A percentile compares a stretch with the other conserved stretches of the same genome.
Conservation (phyloP, 2,329 filamentous ascomycete genomes). For the Claviceps sp. region DNA sequence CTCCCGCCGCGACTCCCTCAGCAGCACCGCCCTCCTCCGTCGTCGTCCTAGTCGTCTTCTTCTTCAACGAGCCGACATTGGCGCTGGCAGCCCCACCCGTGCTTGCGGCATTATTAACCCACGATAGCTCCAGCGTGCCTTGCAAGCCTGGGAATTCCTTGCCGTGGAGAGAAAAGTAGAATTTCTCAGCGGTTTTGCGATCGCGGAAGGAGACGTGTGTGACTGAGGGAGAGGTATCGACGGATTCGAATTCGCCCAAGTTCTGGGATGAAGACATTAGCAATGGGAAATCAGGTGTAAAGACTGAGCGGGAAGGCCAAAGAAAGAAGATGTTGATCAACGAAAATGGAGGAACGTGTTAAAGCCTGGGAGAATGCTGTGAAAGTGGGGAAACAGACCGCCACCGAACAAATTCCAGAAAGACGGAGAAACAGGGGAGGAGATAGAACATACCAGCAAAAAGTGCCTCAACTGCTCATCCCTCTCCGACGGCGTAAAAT, state of each 20-base stretch:
- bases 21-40: neutral
- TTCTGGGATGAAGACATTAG: constrained; percentile 26
- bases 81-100: constrained; percentile 7
- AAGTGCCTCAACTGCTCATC: constrained; percentile 61
- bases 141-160: constrained; percentile 47
- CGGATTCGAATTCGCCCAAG: constrained; percentile 47
- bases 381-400: too few species aligned
- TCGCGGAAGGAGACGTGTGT: constrained; percentile 52
- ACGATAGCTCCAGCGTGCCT: constrained; percentile 50
- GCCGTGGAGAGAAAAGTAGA: constrained; percentile 44
- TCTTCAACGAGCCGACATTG: neutral
- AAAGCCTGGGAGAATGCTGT: too few species aligned
- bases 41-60: neutral
- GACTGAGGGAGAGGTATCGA: constrained; percentile 32
- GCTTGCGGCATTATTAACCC: constrained; percentile 31
- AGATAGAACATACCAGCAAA: constrained; percentile 41
- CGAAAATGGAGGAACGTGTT: neutral
- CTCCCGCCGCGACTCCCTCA: neutral
- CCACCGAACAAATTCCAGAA: too few species aligned
- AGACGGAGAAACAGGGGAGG: too few species aligned
- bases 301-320: neutral
- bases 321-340: neutral
- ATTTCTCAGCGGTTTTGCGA: constrained; percentile 57
- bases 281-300: neutral
- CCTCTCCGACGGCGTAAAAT: constrained; percentile 46